A percentile compares a stretch with the other conserved stretches of the same genome.
These are phyloP conservation scores for Murraya koenigii DNA, from an alignment of 345 rosid genomes.

Conservation along the genomic window DNA sequence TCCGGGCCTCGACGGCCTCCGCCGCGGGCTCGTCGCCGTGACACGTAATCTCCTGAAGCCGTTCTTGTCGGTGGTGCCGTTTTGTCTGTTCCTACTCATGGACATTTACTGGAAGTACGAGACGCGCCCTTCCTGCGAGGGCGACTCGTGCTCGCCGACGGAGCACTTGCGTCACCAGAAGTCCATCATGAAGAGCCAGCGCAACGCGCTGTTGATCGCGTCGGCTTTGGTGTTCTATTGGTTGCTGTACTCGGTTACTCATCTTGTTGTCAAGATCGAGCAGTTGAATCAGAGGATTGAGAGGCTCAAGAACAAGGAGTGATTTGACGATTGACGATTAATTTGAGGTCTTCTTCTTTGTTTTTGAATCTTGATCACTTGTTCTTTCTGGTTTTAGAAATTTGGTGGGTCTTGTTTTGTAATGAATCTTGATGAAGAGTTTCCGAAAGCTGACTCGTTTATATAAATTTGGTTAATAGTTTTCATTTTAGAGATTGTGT, in stretches of 20 bases:
- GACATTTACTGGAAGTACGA: constrained; percentile 97
- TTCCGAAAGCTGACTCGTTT: not conserved
- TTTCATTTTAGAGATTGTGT: not conserved
- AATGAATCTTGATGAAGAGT: not conserved
- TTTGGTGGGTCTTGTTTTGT: not conserved
- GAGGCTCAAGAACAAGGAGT: constrained; percentile 57
- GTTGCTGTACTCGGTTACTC: constrained; percentile 77
- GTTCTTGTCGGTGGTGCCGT: constrained; percentile 81
- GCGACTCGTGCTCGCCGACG: constrained; percentile 66
- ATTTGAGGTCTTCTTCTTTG: constrained; percentile 8
- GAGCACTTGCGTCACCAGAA: constrained; percentile 92
- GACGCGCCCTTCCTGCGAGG: constrained; percentile 70
- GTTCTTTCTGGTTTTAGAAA: not conserved
- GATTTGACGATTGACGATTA: not conserved
- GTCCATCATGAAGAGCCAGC: constrained; percentile 84
- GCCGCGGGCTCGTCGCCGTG: constrained; percentile 71
- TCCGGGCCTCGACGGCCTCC: constrained; percentile 78
- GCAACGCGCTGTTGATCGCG: constrained; percentile 75
- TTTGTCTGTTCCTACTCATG: constrained; percentile 79
- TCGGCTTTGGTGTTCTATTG: constrained; percentile 82
- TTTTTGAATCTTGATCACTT: not conserved
- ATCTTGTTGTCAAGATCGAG: constrained; percentile 64
- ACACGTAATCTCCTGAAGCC: constrained; percentile 89
- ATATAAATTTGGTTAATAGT: not conserved
- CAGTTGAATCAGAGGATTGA: constrained; percentile 68